Conservation (phyloP, 371 early-diverging fungal species). For the Mucor piriformis region DNA sequence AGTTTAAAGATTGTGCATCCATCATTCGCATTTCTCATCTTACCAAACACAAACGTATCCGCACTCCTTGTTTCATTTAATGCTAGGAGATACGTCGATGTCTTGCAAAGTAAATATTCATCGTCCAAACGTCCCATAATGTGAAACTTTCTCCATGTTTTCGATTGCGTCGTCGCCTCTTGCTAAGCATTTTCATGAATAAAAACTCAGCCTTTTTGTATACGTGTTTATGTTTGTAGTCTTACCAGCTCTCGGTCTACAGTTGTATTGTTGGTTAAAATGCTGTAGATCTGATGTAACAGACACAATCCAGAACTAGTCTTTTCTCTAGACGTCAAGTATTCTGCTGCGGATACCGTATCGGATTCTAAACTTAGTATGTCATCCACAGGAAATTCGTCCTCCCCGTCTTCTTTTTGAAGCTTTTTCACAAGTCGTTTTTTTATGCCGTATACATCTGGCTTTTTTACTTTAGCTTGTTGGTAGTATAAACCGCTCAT, state of each 20-base stretch:
- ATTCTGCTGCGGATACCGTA: constrained; percentile 35
- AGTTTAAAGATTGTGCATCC: too few species aligned
- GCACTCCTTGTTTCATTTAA: constrained; percentile 14
- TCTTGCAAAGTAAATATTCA: constrained; percentile 33
- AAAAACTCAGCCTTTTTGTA: too few species aligned
- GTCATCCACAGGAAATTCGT: constrained; percentile 17
- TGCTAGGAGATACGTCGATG: constrained; percentile 26
- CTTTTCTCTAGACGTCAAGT: constrained; percentile 28
- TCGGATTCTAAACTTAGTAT: constrained; percentile 18
- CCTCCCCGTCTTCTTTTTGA: constrained; percentile 16
- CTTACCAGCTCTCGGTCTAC: constrained; percentile 47
- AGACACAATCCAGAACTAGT: constrained; percentile 25
- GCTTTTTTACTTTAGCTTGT: constrained; percentile 22
- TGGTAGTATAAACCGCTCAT: too few species aligned
- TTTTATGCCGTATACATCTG: constrained; percentile 33
- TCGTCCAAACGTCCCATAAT: constrained; percentile 39
- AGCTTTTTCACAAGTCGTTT: constrained; percentile 4
- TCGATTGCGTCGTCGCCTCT: constrained; percentile 22
- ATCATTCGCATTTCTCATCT: too few species aligned
- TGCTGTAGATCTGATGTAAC: constrained; percentile 44
- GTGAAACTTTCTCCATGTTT: constrained; percentile 40
- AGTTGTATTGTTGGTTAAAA: constrained; percentile 34
- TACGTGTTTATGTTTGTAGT: background rate
- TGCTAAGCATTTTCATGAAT: constrained; percentile 20
- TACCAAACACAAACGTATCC: constrained; percentile 9